Evolutionary conservation across 352 stramenopile species (phyloP), one percentile per base, ranked within the genome.

Genomic region (Globisporangium ultimum): DNA sequence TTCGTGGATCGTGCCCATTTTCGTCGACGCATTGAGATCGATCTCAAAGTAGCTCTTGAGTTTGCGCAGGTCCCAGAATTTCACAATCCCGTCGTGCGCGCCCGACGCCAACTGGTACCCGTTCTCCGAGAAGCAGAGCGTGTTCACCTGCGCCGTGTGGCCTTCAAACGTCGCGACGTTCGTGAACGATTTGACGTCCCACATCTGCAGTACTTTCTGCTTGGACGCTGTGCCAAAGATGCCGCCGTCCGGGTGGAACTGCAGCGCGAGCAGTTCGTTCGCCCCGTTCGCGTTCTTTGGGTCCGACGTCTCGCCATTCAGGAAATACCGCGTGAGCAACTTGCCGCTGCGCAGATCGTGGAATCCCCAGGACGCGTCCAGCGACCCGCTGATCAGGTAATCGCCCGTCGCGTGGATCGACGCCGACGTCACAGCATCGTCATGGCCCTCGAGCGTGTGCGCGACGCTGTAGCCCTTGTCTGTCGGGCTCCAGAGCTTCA

Each of bases 61-160:
- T 69, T 96, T 97, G 52, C 94, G 88, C 61, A 99, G 71, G 70
- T 99, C 96, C 93, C 93, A 98, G 21, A 98, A 72, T 57, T 84
- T 79, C 43, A 98, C 78, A 20, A 84, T 58, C 11, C 89, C 92
- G 38, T 96, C 87, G 24, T 80, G 67, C 22, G 76, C 78, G 17
- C 80, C 87, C 14, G 88, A 91, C 1, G 89, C 93, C 34, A 99
- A 68, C 49, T 98, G 80, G 69, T 98, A 98, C 24, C 96, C 96
- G 66, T 98, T 98, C 68, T 98, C 94, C 7, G 89, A 98, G 68
- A 98, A 97, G 48, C 72, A 69, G 32, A 99, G 70, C 40, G 72
- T 67, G 32, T 74, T 78, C 18, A 98, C 76, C 18, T 72, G 66
- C 4, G 80, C 78, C 38, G 65, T 62, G 63, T 97, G 84, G 20